Percentiles rank a stretch among this genome's conserved stretches.
Evolutionary conservation across 441 rosid species (phyloP).

Genomic region (Biscutella laevigata): DNA sequence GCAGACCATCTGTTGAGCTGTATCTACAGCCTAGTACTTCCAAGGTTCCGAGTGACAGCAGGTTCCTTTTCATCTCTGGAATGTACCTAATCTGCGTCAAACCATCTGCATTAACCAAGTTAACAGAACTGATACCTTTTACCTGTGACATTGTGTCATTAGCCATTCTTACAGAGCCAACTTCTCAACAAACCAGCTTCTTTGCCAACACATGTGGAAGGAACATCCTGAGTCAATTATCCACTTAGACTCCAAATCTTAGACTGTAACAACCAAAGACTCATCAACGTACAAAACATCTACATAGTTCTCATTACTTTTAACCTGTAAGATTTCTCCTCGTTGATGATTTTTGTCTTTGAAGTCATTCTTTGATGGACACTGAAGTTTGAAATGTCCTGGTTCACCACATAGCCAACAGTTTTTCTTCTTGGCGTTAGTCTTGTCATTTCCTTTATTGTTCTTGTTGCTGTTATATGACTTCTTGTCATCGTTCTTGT

Average conservation of each 20-base stretch:
- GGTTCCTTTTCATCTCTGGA: background rate
- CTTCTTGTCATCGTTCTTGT: too few species aligned
- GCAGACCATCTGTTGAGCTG: background rate
- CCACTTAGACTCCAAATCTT: background rate
- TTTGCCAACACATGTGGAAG: background rate
- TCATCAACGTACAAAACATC: background rate
- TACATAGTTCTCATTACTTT: too few species aligned
- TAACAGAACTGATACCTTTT: background rate
- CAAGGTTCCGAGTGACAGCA: background rate
- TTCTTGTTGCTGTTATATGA: background rate
- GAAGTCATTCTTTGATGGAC: background rate
- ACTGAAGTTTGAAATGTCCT: background rate
- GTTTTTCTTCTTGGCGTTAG: background rate
- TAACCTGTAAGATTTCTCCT: too few species aligned
- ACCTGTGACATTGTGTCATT: background rate
- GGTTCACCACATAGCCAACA: background rate
- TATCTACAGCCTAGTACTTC: background rate
- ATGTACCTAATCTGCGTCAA: background rate
- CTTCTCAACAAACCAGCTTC: too few species aligned
- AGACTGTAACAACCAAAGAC: fast-evolving
- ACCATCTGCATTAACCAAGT: background rate
- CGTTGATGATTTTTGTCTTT: too few species aligned
- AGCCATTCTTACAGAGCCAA: background rate
- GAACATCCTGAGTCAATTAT: background rate
- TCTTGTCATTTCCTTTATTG: background rate